Percentiles rank a stretch among this genome's conserved stretches.
Evolutionary conservation across 2,329 filamentous ascomycete species (phyloP).

Genomic region (Fusarium sp.): DNA sequence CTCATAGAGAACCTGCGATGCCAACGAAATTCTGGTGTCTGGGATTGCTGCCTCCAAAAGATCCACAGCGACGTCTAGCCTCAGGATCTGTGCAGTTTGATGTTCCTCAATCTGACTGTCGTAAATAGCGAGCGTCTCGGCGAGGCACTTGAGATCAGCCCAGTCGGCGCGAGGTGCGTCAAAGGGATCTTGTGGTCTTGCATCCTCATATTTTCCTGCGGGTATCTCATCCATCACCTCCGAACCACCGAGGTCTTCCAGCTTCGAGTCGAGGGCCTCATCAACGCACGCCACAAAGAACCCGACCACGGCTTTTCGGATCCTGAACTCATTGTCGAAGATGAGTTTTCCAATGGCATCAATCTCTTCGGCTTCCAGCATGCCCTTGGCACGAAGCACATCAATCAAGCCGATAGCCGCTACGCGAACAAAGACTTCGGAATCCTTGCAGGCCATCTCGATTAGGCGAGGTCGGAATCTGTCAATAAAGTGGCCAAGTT

Average conservation of each 20-base stretch:
- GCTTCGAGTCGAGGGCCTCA: constrained; percentile 80
- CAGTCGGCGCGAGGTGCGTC: constrained; percentile 82
- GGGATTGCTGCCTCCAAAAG: constrained; percentile 71
- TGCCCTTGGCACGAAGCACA: constrained; percentile 81
- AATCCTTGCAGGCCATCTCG: constrained; percentile 90
- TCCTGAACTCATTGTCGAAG: constrained; percentile 85
- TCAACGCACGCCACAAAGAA: constrained; percentile 93
- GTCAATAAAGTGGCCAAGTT: constrained; percentile 92
- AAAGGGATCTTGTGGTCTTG: constrained; percentile 59
- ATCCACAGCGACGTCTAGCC: constrained; percentile 61
- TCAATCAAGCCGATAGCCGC: constrained; percentile 85
- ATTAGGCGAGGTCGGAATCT: constrained; percentile 87
- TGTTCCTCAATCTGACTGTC: constrained; percentile 75
- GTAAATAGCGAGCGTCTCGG: constrained; percentile 84
- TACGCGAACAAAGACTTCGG: constrained; percentile 82
- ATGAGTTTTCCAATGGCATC: constrained; percentile 88
- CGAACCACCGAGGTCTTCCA: constrained; percentile 86
- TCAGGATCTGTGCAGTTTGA: constrained; percentile 57
- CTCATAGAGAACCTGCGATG: constrained; percentile 86
- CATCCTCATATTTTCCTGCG: constrained; percentile 74
- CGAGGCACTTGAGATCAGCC: constrained; percentile 92
- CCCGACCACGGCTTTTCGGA: constrained; percentile 87
- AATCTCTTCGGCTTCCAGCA: constrained; percentile 91
- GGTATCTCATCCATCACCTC: constrained; percentile 79
- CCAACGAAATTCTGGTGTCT: constrained; percentile 86